A percentile compares a stretch with the other conserved stretches of the same genome.
phyloP scores from a whole-genome alignment of 2,329 filamentous ascomycete species.

The Xylariales sp. region DNA sequence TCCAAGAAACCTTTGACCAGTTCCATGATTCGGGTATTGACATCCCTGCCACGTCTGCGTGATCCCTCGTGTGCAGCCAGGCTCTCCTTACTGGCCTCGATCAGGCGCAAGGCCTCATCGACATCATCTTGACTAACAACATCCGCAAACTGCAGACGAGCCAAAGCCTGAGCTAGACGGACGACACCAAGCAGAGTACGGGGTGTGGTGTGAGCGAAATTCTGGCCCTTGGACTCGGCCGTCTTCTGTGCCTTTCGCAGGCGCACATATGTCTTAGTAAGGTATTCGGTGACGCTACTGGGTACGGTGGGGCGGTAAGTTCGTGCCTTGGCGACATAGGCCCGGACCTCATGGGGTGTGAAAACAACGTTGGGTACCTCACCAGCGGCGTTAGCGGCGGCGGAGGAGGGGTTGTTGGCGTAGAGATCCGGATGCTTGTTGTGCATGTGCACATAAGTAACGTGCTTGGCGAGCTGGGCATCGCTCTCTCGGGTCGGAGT shows the following conservation, averaged over 20 bases:
- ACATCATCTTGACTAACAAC: constrained; percentile 88
- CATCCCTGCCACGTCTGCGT: constrained; percentile 64
- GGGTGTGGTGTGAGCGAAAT: constrained; percentile 90
- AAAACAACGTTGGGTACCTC: constrained; percentile 62
- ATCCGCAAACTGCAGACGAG: constrained; percentile 82
- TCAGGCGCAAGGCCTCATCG: constrained; percentile 84
- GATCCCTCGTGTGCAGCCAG: constrained; percentile 65
- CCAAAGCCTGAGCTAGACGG: constrained; percentile 88
- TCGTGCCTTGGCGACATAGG: constrained; percentile 90
- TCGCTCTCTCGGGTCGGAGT: constrained; percentile 85
- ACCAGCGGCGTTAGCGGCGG: constrained; percentile 31
- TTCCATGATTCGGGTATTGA: constrained; percentile 89
- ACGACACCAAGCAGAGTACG: constrained; percentile 90
- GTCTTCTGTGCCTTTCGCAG: constrained; percentile 89
- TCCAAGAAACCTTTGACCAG: constrained; percentile 86
- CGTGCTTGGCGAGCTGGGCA: constrained; percentile 90
- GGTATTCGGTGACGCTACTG: constrained; percentile 84
- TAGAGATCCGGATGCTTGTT: constrained; percentile 80
- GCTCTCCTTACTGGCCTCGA: constrained; percentile 91
- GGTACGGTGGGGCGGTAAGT: constrained; percentile 85
- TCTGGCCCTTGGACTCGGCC: constrained; percentile 85
- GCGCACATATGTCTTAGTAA: constrained; percentile 93
- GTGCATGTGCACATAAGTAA: constrained; percentile 96
- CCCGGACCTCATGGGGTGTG: constrained; percentile 85
- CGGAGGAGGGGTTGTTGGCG: constrained; percentile 32